A percentile compares a stretch with the other conserved stretches of the same genome.
Evolutionary conservation across 257 asterid species (phyloP).

Genomic region (Capsicum baccatum): DNA sequence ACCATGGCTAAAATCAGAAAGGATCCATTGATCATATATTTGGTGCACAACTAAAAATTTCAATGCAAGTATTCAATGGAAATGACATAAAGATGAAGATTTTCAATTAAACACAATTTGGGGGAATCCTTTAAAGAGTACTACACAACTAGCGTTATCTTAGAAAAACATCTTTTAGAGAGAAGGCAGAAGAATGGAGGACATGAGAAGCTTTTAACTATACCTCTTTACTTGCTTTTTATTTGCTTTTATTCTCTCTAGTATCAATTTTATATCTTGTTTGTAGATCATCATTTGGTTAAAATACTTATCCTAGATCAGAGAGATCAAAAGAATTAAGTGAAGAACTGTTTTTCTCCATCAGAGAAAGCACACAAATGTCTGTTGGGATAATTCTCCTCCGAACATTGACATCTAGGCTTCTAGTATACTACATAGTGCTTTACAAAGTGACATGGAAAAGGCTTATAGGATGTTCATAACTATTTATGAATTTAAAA

Average conservation of each 20-base stretch:
- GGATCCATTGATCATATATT: neutral
- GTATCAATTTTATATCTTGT: constrained; percentile 77
- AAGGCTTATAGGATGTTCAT: neutral
- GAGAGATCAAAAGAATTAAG: neutral
- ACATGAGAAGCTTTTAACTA: neutral
- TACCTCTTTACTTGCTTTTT: constrained; percentile 58
- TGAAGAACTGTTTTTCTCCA: neutral
- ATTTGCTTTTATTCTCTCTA: constrained; percentile 41
- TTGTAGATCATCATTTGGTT: constrained; percentile 74
- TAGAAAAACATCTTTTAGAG: neutral
- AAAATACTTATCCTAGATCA: constrained; percentile 75
- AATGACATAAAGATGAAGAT: neutral
- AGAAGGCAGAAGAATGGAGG: neutral
- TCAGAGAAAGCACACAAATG: neutral
- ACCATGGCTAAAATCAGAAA: neutral
- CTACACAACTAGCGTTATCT: neutral
- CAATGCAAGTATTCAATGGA: neutral
- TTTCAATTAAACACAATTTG: neutral
- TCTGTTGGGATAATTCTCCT: neutral
- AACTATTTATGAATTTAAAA: neutral
- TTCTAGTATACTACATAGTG: neutral
- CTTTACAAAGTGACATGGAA: neutral
- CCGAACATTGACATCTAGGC: neutral
- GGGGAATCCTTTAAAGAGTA: neutral
- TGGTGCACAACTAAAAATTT: neutral